Percentiles rank a stretch among this genome's conserved stretches.
These are phyloP conservation scores for Chaetomiaceae sp. DNA, from an alignment of 2,329 filamentous ascomycete species.

Conservation along the genomic window DNA sequence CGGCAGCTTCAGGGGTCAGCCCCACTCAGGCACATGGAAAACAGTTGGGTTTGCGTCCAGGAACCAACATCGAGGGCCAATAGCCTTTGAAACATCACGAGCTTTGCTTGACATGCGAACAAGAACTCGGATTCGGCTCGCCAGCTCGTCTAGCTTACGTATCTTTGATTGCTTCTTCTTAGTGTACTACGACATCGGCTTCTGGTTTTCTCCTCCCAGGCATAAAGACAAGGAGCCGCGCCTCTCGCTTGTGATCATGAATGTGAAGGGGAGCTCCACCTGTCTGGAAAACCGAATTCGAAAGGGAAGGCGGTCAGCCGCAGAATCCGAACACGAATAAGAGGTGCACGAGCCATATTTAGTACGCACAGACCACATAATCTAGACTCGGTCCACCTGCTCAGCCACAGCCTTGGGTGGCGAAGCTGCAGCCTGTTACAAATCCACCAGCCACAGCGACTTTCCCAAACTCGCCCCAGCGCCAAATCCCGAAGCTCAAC, in stretches of 20 bases:
- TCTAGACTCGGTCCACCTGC: neutral
- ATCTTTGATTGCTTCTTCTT: neutral
- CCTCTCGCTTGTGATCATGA: neutral
- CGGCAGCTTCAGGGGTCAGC: neutral
- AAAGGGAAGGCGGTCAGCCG: slow-evolving; percentile 12
- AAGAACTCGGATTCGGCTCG: slow-evolving; percentile 7
- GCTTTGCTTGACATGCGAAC: slow-evolving; percentile 1
- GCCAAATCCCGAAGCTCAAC: neutral
- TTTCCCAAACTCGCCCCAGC: slow-evolving; percentile 3
- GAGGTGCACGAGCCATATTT: slow-evolving; percentile 3
- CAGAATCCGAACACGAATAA: slow-evolving; percentile 20
- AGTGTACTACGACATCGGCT: no score
- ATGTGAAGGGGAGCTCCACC: neutral
- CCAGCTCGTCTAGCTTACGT: no score
- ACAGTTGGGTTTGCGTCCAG: neutral
- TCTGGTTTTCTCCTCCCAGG: no score
- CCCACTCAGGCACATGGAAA: slow-evolving; percentile 10
- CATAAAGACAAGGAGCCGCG: neutral
- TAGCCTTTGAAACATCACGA: neutral
- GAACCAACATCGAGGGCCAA: slow-evolving; percentile 1
- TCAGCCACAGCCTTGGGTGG: slow-evolving; percentile 1
- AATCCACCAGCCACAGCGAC: slow-evolving; percentile 13
- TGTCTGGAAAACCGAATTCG: slow-evolving; percentile 6
- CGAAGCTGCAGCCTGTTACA: slow-evolving; percentile 11
- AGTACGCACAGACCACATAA: neutral